These are phyloP conservation scores for Middelhovenomyces tepae DNA, from an alignment of 805 yeast genomes.

Conservation along the genomic window DNA sequence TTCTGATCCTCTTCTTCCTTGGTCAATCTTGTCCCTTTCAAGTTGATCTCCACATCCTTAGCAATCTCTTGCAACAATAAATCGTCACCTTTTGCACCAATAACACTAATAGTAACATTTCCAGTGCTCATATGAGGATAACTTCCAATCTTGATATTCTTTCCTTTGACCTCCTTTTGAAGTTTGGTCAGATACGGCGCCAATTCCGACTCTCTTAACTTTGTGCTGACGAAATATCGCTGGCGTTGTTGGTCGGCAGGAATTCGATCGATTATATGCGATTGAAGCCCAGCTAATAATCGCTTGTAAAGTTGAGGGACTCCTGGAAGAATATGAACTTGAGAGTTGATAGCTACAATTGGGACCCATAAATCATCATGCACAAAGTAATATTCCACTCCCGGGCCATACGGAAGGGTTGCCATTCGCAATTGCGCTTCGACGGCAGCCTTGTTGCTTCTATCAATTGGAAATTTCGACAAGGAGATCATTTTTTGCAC, in stretches of 20 bases:
- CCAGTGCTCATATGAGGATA: constrained; percentile 69
- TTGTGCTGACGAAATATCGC: constrained; percentile 55
- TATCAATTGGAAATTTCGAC: constrained; percentile 26
- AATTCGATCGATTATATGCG: constrained; percentile 31
- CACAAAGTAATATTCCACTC: constrained; percentile 30
- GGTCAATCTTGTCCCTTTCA: constrained; percentile 51
- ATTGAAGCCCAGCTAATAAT: constrained; percentile 40
- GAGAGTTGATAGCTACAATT: constrained; percentile 54
- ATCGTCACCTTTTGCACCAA: constrained; percentile 43
- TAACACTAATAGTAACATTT: constrained; percentile 62
- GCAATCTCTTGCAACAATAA: constrained; percentile 39
- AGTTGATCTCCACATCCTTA: constrained; percentile 33
- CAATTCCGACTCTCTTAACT: constrained; percentile 51
- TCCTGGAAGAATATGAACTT: constrained; percentile 73
- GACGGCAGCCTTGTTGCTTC: constrained; percentile 35
- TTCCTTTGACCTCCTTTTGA: constrained; percentile 35
- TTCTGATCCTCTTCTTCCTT: constrained; percentile 54
- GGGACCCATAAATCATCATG: constrained; percentile 73
- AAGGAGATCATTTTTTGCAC: constrained; percentile 49
- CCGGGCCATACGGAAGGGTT: constrained; percentile 47
- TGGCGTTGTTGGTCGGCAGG: constrained; percentile 27
- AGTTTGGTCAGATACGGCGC: constrained; percentile 53
- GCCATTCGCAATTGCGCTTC: constrained; percentile 74
- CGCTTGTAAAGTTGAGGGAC: constrained; percentile 64
- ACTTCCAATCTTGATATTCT: constrained; percentile 65